Base-by-base conservation (phyloP, 2,329 filamentous ascomycete genomes). In the Dichotomopilus funicola region DNA sequence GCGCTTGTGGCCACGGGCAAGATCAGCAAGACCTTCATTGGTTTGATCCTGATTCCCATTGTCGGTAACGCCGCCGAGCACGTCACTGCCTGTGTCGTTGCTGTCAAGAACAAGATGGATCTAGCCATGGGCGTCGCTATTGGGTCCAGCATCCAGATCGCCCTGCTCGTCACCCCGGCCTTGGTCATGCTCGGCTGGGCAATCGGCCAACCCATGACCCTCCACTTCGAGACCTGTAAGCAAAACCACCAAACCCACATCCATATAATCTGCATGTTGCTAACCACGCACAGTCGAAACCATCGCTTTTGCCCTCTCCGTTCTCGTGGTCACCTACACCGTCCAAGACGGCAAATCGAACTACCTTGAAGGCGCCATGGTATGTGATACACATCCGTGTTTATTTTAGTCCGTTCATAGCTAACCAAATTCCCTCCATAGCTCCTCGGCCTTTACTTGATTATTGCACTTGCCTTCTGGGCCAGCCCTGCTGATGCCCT, bases 301-400 rank as follows among this genome's bases (percentile, higher is more conserved):
- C 0, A 84, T 91, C 42, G 82, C 86, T 1, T 91, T 91, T 69
- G 88, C 87, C 55, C 77, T 91, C 52, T 87, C 85, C 8, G 86
- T 88, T 2, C 71, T 91, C 43, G 86, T 91, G 36, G 87, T 90
- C 37, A 88, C 82, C 55, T 91, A 83, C 70, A 87, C 81, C 2
- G 86, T 91, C 44, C 85, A 89, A 67, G 89, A 92, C 66, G 89
- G 89, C 65, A 89, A 88, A 70, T 89, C 85, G 11, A 94, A 92
- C 70, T 92, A 92, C 63, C 80, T 92, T 27, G 88, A 92, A 69
- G 88, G 88, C 45, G 86, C 86, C 48, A 87, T 92, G 82, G 79
- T 84, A 69, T 63, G 71, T 58, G 33, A 34, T 8, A 12, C 34
- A 8, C 19, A 27, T 27, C 19, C 19, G 3, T 3, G 3, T 45